A percentile compares a stretch with the other conserved stretches of the same genome.
Conservation (phyloP, 768 basidiomycete species). For the Xerocomellus amylosporus region DNA sequence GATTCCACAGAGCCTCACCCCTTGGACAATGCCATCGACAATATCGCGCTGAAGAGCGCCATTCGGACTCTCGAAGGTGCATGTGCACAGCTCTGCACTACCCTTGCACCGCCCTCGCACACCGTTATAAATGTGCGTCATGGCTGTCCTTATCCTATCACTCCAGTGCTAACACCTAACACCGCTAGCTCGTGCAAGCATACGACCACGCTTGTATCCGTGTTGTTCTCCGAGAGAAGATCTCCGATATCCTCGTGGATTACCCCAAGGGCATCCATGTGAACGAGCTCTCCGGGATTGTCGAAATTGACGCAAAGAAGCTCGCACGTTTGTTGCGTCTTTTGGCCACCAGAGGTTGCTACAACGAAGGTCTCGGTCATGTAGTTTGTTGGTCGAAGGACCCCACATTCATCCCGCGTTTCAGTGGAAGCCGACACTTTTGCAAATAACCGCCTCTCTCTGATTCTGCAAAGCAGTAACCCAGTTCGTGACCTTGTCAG, state of each 20-base stretch:
- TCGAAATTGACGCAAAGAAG: constrained; percentile 24
- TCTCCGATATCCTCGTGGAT: constrained; percentile 26
- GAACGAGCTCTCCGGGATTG: constrained; percentile 19
- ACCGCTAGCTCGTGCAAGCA: constrained; percentile 22
- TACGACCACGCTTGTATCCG: constrained; percentile 29
- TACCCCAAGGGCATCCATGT: constrained; percentile 32
- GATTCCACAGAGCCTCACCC: constrained; percentile 35
- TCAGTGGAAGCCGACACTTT: constrained; percentile 32
- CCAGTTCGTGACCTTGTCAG: constrained; percentile 20
- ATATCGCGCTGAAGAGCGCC: constrained; percentile 21
- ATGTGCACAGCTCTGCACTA: constrained; percentile 33
- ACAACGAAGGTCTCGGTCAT: constrained; percentile 28
- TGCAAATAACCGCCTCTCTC: constrained; percentile 34
- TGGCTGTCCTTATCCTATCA: background rate
- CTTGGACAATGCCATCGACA: constrained; percentile 30
- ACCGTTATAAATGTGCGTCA: constrained; percentile 29
- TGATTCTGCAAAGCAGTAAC: constrained; percentile 22
- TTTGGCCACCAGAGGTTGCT: constrained; percentile 29
- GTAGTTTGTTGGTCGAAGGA: background rate
- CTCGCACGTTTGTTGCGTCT: constrained; percentile 31
- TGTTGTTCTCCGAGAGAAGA: constrained; percentile 25
- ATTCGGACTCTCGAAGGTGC: constrained; percentile 34
- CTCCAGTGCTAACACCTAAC: background rate
- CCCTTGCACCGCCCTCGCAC: constrained; percentile 34
- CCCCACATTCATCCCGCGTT: background rate